Evolutionary conservation across 345 rosid genomes (phyloP), one percentile per base, ranked within the genome.

Genomic region (Kernera saxatilis): DNA sequence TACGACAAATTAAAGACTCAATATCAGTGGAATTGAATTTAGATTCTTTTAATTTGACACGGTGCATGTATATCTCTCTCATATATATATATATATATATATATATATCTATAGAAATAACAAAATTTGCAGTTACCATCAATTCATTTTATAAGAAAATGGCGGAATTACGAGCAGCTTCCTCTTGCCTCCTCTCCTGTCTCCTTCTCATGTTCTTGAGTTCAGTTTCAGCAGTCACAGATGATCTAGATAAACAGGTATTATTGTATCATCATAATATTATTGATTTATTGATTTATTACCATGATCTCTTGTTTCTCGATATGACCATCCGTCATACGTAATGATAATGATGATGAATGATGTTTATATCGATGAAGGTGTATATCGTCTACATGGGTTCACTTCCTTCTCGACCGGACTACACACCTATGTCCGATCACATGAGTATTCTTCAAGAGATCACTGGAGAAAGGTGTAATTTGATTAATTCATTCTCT

Each of bases 371-470:
- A n/a, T n/a, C 30, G 2, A 26, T 69, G 61, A 67, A 81, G 84
- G 75, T 64, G 3, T 74, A 77, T n/a, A 43, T 77, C 15, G 75
- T 74, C 32, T 81, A 81, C 29, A 77, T 81, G 84, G 84, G 81
- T 12, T 66, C 78, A 51, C 73, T 75, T 35, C 82, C 74, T 1
- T 52, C 71, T 50, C 70, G 33, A 5, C 50, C 13, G 2, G 48
- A 71, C 6, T 77, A 79, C 70, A 39, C 29, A 46, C 70, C 78
- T 27, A 30, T 32, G 56, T 74, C 78, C 14, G 19, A 74, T 46
- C 83, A 82, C 26, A 40, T 66, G 0, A 79, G 8, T 41, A 67
- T 82, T 5, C 81, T 82, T 63, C 76, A 74, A 77, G 44, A 74
- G 3, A 54, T 71, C 40, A 75, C 41, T 8, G 56, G 74, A 19